Evolutionary conservation across 331 rosid genomes (phyloP), one percentile per base, ranked within the genome.

Genomic region (Erythrophleum ivorense): DNA sequence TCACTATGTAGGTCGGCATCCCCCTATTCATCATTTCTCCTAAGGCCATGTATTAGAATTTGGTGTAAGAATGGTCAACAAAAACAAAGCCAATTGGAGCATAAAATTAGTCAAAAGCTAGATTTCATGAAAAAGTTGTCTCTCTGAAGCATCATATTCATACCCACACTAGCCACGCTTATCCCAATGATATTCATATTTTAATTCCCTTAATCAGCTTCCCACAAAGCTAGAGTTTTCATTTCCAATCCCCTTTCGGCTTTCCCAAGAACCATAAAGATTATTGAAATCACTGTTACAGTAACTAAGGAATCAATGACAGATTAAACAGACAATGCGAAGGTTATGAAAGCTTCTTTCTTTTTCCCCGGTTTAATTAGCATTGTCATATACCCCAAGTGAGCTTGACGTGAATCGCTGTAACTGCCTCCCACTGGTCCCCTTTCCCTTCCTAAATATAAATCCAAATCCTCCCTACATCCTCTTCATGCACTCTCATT

Each of bases 331-430:
- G 13, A 24, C 57, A 77, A 48, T 48, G 62, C 46, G 48, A 77
- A 77, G 73, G 14, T 62, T 11, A 63, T 77, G 80, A 63, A 63
- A 84, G 83, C 86, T 40, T 52, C 82, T 38, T 67, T 79, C 70
- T 66, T 33, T 12, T 83, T 64, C 12, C 64, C 65, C n/a, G 54
- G 71, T 62, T 63, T 75, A 48, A 54, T 18, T 14, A 46, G 48
- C 73, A 71, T 80, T 80, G 71, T 80, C 81, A 84, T 78, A 50
- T 81, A 3, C 57, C 12, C 34, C 18, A 8, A 67, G 76, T 73
- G 73, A 77, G 55, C 91, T 89, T 86, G 85, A 66, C 88, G 84
- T 91, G 95, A 89, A 29, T 58, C 45, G 1, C 77, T 46, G 52
- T 80, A 45, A 69, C 43, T 70, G 9, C 36, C 13, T 53, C 65